phyloP scores from a whole-genome alignment of 768 basidiomycete species.

The Hydnomerulius pinastri region DNA sequence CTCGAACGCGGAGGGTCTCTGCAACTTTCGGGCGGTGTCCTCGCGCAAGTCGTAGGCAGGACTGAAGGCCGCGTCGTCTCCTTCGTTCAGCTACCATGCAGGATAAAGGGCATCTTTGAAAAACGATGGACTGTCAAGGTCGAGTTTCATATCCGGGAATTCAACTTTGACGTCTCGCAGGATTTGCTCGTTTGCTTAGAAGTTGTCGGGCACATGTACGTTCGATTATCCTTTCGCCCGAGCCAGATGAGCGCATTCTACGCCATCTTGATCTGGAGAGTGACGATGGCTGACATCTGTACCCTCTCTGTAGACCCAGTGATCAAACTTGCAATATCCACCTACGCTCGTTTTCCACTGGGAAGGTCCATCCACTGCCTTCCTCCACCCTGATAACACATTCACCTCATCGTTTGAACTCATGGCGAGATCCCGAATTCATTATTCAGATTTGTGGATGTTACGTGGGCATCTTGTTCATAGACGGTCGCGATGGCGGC shows the following conservation, averaged over 20 bases:
- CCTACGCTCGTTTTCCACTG: conserved; percentile 16
- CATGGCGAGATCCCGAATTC: neutral
- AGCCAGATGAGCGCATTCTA: neutral
- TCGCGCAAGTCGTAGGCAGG: conserved; percentile 5
- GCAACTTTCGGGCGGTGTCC: conserved; percentile 25
- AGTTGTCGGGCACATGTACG: neutral
- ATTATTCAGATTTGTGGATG: conserved; percentile 21
- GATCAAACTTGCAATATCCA: conserved; percentile 10
- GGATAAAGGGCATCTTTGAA: conserved; percentile 10
- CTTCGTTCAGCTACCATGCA: conserved; percentile 22
- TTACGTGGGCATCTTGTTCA: conserved; percentile 17
- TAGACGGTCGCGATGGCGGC: neutral
- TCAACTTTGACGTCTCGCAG: conserved; percentile 26
- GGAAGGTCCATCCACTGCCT: conserved; percentile 16
- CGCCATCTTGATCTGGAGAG: neutral
- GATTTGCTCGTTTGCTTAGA: conserved; percentile 26
- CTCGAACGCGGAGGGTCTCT: neutral
- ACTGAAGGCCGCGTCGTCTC: neutral
- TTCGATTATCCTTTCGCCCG: neutral
- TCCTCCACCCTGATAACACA: neutral
- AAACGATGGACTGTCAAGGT: conserved; percentile 21
- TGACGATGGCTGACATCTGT: no score
- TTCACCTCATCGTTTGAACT: neutral
- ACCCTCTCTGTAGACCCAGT: conserved; percentile 3
- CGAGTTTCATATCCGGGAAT: conserved; percentile 19